Evolutionary conservation across 805 yeast species (phyloP).

Genomic region (Blastobotrys peoriensis): DNA sequence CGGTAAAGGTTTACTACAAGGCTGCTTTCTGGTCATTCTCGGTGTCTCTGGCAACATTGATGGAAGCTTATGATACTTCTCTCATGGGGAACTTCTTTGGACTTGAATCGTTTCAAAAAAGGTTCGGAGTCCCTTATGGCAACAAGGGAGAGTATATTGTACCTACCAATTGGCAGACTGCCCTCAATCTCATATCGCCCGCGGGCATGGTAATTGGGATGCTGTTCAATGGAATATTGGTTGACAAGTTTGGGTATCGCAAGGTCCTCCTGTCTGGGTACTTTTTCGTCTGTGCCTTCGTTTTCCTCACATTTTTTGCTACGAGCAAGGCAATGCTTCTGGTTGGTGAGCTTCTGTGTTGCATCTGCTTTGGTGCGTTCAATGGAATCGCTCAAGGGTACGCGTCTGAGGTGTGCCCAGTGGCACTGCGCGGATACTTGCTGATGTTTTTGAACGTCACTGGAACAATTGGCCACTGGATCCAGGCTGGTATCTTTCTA

Average conservation of each 20-base stretch:
- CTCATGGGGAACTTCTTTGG: slow-evolving; percentile 39
- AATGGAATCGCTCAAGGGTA: slow-evolving; percentile 45
- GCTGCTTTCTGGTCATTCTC: slow-evolving; percentile 43
- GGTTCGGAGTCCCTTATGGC: too few species aligned
- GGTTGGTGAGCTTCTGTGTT: slow-evolving; percentile 33
- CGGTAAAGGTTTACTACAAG: too few species aligned
- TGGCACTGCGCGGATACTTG: slow-evolving; percentile 42
- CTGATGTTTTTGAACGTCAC: slow-evolving; percentile 48
- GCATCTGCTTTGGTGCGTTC: slow-evolving; percentile 46
- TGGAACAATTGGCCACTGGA: slow-evolving; percentile 52
- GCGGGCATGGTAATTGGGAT: slow-evolving; percentile 40
- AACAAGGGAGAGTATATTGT: background rate
- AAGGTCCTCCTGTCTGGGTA: slow-evolving; percentile 32
- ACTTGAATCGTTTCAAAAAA: slow-evolving; percentile 10
- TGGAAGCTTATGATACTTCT: slow-evolving; percentile 44
- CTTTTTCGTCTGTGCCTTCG: slow-evolving; percentile 35
- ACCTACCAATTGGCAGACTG: background rate
- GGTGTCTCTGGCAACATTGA: slow-evolving; percentile 38
- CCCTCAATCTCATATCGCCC: slow-evolving; percentile 6
- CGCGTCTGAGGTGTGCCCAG: slow-evolving; percentile 51
- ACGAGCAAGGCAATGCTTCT: slow-evolving; percentile 31
- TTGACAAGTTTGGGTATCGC: slow-evolving; percentile 43
- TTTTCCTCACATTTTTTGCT: slow-evolving; percentile 43
- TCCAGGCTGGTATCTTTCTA: slow-evolving; percentile 46
- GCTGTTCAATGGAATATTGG: slow-evolving; percentile 38